A percentile compares a stretch with the other conserved stretches of the same genome.
These are phyloP conservation scores for Apophysomyces sp. DNA, from an alignment of 371 early-diverging fungal species.

Conservation along the genomic window DNA sequence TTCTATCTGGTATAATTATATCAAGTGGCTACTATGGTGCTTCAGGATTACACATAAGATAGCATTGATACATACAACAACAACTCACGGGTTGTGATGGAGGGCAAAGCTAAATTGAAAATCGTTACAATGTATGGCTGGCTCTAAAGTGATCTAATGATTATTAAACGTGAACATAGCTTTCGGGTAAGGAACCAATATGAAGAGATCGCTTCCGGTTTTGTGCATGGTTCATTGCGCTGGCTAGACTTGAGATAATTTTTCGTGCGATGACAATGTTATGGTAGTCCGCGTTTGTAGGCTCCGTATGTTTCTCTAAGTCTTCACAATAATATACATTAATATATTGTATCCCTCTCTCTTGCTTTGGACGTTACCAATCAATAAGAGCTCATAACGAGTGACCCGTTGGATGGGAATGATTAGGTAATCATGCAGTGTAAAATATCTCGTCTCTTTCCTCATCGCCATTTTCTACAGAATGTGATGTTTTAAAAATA, in stretches of 20 bases:
- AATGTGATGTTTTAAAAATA: no score
- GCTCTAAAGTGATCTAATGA: no score
- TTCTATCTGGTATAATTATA: no score
- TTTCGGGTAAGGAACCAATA: neutral
- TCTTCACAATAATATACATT: conserved; percentile 16
- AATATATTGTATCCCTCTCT: neutral
- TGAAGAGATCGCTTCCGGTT: conserved; percentile 1
- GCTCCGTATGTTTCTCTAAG: conserved; percentile 39
- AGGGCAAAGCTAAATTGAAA: no score
- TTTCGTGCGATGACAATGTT: conserved; percentile 31
- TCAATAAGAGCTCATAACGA: conserved; percentile 30
- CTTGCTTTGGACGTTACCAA: conserved; percentile 21
- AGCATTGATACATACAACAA: no score
- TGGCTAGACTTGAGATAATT: conserved; percentile 31
- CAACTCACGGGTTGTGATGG: no score
- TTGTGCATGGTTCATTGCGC: conserved; percentile 46
- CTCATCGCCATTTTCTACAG: conserved; percentile 18
- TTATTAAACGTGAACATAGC: neutral
- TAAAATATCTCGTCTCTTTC: conserved; percentile 41
- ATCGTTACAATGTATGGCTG: no score
- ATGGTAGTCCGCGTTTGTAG: conserved; percentile 33
- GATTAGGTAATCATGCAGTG: conserved; percentile 35
- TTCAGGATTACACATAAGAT: no score
- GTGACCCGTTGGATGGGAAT: conserved; percentile 46
- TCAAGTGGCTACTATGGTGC: no score